Percentiles rank a stretch among this genome's conserved stretches.
Evolutionary conservation across 228 moss, liverwort and hornwort species (phyloP).

Genomic region (Sphagnum fallax): DNA sequence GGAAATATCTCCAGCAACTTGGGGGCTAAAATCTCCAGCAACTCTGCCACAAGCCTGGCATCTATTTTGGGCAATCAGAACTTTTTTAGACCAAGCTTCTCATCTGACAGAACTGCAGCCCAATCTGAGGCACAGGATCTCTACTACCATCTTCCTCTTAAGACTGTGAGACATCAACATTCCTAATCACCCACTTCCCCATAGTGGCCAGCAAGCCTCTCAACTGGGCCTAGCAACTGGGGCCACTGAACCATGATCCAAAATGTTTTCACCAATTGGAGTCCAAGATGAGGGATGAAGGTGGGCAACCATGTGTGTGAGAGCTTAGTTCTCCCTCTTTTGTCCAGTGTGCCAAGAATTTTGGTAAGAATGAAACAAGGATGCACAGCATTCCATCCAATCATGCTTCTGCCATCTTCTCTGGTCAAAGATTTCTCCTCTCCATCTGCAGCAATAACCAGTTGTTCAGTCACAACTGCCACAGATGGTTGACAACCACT

Average conservation of each 20-base stretch:
- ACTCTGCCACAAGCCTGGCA: slow-evolving; percentile 47
- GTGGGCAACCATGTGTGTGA: slow-evolving; percentile 16
- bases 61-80: slow-evolving; percentile 55
- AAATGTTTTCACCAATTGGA: slow-evolving; percentile 49
- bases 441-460: neutral
- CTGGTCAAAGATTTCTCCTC: slow-evolving; percentile 9
- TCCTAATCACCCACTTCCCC: slow-evolving; percentile 42
- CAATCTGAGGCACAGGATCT: slow-evolving; percentile 78
- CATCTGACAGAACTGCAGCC: slow-evolving; percentile 79
- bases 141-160: slow-evolving; percentile 56
- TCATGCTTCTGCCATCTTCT: slow-evolving; percentile 4
- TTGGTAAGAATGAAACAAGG: slow-evolving; percentile 67
- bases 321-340: neutral
- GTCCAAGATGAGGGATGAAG: slow-evolving; percentile 39
- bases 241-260: slow-evolving; percentile 50
- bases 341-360: slow-evolving; percentile 11
- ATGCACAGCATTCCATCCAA: slow-evolving; percentile 34
- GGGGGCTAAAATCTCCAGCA: slow-evolving; percentile 32
- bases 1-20: neutral
- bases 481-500: slow-evolving; percentile 64
- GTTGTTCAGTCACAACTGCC: slow-evolving; percentile 23
- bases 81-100: slow-evolving; percentile 69
- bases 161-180: slow-evolving; percentile 32
- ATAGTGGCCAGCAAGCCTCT: slow-evolving; percentile 30
- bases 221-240: slow-evolving; percentile 31